phyloP scores from a whole-genome alignment of 352 stramenopile genomes.

The Blastocystis sp. region DNA sequence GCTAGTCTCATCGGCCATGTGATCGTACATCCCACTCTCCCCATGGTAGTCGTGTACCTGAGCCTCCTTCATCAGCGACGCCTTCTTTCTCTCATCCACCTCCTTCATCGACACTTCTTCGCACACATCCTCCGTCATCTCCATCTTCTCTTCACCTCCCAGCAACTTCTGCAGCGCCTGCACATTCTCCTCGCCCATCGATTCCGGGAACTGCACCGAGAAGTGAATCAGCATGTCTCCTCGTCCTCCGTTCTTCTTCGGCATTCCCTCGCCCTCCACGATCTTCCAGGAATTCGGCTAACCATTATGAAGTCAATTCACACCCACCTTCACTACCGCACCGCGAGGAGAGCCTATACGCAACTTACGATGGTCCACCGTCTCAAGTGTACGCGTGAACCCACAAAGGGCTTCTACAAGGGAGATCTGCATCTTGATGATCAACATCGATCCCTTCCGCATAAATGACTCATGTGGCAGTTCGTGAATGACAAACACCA shows the following conservation, averaged over 20 bases:
- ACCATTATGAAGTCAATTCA: neutral
- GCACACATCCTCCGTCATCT: neutral
- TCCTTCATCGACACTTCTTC: neutral
- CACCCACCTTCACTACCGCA: neutral
- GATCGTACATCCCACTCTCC: neutral
- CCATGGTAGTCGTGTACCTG: no score
- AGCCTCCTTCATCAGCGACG: neutral
- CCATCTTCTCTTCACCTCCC: neutral
- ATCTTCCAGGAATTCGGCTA: conserved; percentile 1
- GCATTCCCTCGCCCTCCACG: conserved; percentile 20
- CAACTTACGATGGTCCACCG: neutral
- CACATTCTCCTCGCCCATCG: neutral
- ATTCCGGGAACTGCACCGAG: conserved; percentile 9
- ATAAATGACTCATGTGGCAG: neutral
- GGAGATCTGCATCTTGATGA: neutral
- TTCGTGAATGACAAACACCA: neutral
- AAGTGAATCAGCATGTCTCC: conserved; percentile 10
- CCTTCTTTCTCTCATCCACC: neutral
- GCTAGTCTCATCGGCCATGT: neutral
- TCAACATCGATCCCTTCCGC: neutral
- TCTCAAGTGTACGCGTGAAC: neutral
- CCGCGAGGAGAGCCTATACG: neutral
- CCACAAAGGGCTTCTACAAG: conserved; percentile 11
- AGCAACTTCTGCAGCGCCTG: neutral
- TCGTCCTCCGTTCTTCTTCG: neutral